These are phyloP conservation scores for Cyberlindnera galapagoensis DNA, from an alignment of 805 yeast genomes.

Conservation along the genomic window DNA sequence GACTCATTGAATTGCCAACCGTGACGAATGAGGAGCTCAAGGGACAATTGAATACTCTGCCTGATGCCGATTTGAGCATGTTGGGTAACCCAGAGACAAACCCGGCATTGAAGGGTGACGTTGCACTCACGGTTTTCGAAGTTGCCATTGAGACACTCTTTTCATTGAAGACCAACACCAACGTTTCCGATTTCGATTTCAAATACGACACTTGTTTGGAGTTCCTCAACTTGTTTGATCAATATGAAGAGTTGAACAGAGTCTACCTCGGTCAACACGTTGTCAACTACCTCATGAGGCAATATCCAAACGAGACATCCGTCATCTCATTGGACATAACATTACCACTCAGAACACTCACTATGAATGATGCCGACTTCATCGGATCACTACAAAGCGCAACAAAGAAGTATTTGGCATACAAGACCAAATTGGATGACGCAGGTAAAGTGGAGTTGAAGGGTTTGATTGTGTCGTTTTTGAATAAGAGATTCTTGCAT, in stretches of 20 bases:
- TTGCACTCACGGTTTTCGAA: constrained; percentile 66
- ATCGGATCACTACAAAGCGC: constrained; percentile 59
- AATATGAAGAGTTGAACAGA: constrained; percentile 65
- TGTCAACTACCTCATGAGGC: constrained; percentile 42
- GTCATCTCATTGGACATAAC: constrained; percentile 48
- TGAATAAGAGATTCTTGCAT: constrained; percentile 29
- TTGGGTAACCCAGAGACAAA: constrained; percentile 81
- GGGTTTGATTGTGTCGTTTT: constrained; percentile 12
- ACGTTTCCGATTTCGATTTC: constrained; percentile 22
- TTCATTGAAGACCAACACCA: constrained; percentile 12
- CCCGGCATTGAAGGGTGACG: constrained; percentile 71
- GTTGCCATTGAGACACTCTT: constrained; percentile 46
- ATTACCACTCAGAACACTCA: constrained; percentile 55
- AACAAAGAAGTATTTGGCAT: constrained; percentile 65
- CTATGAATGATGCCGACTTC: constrained; percentile 35
- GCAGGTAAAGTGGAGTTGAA: constrained; percentile 29
- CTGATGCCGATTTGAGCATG: constrained; percentile 82
- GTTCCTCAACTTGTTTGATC: constrained; percentile 55
- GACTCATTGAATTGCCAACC: constrained; percentile 38
- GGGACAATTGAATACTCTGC: constrained; percentile 62
- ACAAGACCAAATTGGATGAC: constrained; percentile 36
- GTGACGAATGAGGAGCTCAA: constrained; percentile 48
- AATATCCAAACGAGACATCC: constrained; percentile 34
- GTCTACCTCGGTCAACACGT: constrained; percentile 61
- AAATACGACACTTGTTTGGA: constrained; percentile 36